Conservation (phyloP, 352 stramenopile genomes). For the Globisporangium emineosum region DNA sequence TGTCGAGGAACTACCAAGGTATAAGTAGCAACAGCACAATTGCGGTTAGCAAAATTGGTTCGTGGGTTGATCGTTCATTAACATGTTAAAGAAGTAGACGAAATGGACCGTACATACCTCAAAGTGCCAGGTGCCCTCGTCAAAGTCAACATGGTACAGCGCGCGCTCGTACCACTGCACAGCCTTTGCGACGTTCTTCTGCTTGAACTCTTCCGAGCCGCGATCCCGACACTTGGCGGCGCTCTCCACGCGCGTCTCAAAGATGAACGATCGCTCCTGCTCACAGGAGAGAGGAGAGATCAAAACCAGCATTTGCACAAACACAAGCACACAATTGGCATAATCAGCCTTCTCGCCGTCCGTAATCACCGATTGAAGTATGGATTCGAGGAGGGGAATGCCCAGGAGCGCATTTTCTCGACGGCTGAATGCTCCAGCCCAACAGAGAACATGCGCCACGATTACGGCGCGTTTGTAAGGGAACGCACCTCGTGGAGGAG, state of each 20-base stretch:
- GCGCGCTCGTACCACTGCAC: conserved; percentile 76
- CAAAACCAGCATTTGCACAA: neutral
- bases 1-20: conserved; percentile 62
- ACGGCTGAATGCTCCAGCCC: neutral
- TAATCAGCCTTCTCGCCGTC: neutral
- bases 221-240: conserved; percentile 60
- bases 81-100: neutral
- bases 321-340: neutral
- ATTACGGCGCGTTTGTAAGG: neutral
- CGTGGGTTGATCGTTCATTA: neutral
- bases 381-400: too few relatives aligned
- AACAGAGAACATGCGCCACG: neutral
- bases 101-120: conserved; percentile 34
- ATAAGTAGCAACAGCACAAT: neutral
- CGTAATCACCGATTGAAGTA: conserved; percentile 6
- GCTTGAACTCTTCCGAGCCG: conserved; percentile 59
- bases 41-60: neutral
- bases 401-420: neutral
- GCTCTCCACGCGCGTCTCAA: conserved; percentile 75
- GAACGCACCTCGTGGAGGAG: conserved; percentile 17
- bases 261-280: conserved; percentile 82
- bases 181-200: conserved; percentile 38
- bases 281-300: neutral
- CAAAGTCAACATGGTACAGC: conserved; percentile 80
- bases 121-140: conserved; percentile 84